These are phyloP conservation scores for Fistulinella cinereoalba DNA, from an alignment of 1,284 basidiomycete genomes.

Conservation along the genomic window DNA sequence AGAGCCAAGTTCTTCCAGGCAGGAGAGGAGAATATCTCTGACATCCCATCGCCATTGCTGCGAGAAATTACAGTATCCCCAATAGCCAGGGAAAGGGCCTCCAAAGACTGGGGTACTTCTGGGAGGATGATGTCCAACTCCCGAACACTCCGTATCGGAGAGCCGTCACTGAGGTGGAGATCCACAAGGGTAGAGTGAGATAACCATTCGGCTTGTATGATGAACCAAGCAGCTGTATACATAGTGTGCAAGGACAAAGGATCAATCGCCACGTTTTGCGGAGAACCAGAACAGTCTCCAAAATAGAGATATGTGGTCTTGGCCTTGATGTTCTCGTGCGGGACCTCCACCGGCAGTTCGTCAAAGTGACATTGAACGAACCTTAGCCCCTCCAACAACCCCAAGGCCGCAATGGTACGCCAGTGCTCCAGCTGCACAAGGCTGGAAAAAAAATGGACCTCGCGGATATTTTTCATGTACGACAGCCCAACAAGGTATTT, in stretches of 20 bases:
- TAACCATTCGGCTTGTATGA: not conserved
- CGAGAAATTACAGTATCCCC: not conserved
- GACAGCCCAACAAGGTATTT: constrained; percentile 1
- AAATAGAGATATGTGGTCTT: constrained; percentile 6
- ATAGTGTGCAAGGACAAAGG: not conserved
- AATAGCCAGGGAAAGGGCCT: not conserved
- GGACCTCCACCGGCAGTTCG: not conserved
- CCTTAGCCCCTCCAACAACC: constrained; percentile 11
- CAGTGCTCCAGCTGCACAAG: constrained; percentile 12
- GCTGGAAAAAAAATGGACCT: constrained; percentile 8
- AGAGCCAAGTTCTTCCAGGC: constrained; percentile 2
- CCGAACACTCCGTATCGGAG: not conserved
- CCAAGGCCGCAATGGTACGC: constrained; percentile 8
- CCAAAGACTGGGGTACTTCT: constrained; percentile 1
- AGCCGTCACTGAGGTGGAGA: not conserved
- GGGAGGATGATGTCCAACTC: not conserved
- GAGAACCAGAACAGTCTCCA: not conserved
- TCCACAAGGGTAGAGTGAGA: constrained; percentile 2
- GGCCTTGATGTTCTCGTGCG: not conserved
- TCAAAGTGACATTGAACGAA: constrained; percentile 8
- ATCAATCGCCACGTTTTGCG: constrained; percentile 1
- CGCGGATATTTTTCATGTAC: constrained; percentile 21
- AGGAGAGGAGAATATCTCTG: not conserved
- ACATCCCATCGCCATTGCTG: not conserved
- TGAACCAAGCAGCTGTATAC: not conserved